Conservation (phyloP, 768 basidiomycete genomes). For the Russula sp. region DNA sequence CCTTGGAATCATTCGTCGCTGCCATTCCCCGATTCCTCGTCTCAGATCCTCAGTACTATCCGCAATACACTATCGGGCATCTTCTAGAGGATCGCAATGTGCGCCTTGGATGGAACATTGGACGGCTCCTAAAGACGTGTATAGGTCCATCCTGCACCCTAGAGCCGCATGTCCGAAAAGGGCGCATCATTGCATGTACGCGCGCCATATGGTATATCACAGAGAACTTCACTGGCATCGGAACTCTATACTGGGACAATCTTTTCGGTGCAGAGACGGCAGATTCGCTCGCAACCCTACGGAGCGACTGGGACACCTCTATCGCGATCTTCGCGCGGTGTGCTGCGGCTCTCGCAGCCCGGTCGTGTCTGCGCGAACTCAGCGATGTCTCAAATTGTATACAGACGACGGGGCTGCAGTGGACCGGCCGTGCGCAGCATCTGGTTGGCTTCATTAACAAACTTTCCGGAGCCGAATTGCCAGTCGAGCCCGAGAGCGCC, state of each 20-base stretch:
- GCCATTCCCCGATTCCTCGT: conserved; percentile 14
- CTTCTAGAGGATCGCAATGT: conserved; percentile 13
- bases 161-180: neutral
- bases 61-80: conserved; percentile 8
- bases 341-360: conserved; percentile 6
- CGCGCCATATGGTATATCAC: conserved; percentile 15
- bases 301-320: neutral
- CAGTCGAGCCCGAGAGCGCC: neutral
- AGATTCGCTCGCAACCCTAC: conserved; percentile 5
- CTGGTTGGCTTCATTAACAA: neutral
- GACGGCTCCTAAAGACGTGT: conserved; percentile 15
- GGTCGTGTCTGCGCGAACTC: conserved; percentile 12
- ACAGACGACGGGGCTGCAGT: neutral
- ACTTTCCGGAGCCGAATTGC: neutral
- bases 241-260: conserved; percentile 10
- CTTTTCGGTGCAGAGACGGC: conserved; percentile 12
- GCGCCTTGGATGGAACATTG: conserved; percentile 16
- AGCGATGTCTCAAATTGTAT: neutral
- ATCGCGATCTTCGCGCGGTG: conserved; percentile 6
- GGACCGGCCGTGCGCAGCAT: conserved; percentile 1
- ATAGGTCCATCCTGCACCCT: neutral
- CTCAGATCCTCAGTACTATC: conserved; percentile 4
- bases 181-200: conserved; percentile 3
- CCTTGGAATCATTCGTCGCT: conserved; percentile 12
- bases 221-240: conserved; percentile 7